Conservation (phyloP, 768 basidiomycete genomes). For the Boletus reticulatus region DNA sequence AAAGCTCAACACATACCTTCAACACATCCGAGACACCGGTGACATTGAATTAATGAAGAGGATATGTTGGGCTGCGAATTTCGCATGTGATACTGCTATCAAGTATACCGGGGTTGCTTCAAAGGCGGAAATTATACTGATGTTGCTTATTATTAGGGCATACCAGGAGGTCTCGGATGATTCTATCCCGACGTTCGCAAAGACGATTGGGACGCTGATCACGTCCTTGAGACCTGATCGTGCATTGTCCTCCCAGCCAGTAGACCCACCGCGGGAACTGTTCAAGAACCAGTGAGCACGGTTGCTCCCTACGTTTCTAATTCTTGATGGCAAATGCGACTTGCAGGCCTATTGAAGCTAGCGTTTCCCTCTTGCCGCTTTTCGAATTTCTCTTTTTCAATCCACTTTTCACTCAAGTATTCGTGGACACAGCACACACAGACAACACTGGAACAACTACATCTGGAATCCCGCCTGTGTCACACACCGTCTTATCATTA, state of each 20-base stretch:
- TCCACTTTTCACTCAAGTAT: constrained; percentile 44
- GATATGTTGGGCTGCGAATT: constrained; percentile 56
- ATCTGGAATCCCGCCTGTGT: constrained; percentile 34
- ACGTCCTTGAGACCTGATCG: constrained; percentile 54
- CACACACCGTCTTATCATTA: constrained; percentile 51
- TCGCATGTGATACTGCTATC: constrained; percentile 47
- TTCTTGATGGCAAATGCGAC: not conserved
- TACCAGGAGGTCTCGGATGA: constrained; percentile 59
- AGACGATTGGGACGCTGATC: constrained; percentile 52
- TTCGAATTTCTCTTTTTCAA: constrained; percentile 61
- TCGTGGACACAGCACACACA: constrained; percentile 38
- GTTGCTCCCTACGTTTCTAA: not conserved
- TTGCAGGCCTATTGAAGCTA: constrained; percentile 60
- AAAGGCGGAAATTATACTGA: not conserved
- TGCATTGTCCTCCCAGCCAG: constrained; percentile 44
- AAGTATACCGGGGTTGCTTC: constrained; percentile 35
- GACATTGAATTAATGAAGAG: constrained; percentile 55
- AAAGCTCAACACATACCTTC: constrained; percentile 64
- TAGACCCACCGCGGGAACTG: constrained; percentile 48
- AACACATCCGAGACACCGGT: constrained; percentile 44
- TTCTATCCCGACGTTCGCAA: constrained; percentile 45
- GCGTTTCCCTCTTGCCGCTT: constrained; percentile 55
- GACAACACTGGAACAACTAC: constrained; percentile 23
- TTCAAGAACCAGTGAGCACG: constrained; percentile 55
- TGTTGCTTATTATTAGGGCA: constrained; percentile 34